These are phyloP conservation scores for Solanum peruvianum DNA, from an alignment of 257 asterid genomes.

Conservation along the genomic window DNA sequence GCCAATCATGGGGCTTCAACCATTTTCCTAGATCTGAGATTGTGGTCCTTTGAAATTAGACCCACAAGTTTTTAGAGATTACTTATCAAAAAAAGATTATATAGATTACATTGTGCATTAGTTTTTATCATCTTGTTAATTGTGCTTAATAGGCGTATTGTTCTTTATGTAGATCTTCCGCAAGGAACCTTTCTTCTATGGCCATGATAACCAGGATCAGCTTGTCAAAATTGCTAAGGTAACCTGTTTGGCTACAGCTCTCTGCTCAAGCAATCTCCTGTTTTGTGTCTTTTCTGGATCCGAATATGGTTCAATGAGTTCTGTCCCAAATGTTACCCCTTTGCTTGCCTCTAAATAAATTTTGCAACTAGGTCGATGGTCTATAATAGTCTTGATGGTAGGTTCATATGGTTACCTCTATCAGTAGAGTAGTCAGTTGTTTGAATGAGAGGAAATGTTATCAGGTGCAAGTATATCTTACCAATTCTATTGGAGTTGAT, in stretches of 20 bases:
- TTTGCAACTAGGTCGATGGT: not conserved
- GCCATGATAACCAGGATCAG: conserved; percentile 9
- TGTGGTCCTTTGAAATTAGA: not conserved
- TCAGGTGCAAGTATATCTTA: not conserved
- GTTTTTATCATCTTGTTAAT: not conserved
- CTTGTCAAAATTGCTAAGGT: conserved; percentile 11
- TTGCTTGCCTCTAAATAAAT: not conserved
- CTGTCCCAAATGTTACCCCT: not conserved
- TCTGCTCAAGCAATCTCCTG: not conserved
- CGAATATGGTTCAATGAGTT: not conserved
- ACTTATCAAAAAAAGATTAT: not conserved
- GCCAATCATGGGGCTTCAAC: not conserved
- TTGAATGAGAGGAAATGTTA: not conserved
- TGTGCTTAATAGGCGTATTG: not conserved
- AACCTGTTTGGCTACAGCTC: not conserved
- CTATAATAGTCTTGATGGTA: not conserved
- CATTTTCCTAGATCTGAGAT: not conserved
- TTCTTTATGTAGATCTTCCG: conserved; percentile 2
- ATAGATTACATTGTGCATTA: not conserved
- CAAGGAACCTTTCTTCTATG: conserved; percentile 13
- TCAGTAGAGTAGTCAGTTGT: not conserved
- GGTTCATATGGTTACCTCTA: not conserved
- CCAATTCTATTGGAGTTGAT: not conserved
- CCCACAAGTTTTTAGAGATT: not conserved
- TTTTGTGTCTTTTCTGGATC: not conserved